Conservation (phyloP, 2,329 filamentous ascomycete genomes). For the Coniosporium uncinatum region DNA sequence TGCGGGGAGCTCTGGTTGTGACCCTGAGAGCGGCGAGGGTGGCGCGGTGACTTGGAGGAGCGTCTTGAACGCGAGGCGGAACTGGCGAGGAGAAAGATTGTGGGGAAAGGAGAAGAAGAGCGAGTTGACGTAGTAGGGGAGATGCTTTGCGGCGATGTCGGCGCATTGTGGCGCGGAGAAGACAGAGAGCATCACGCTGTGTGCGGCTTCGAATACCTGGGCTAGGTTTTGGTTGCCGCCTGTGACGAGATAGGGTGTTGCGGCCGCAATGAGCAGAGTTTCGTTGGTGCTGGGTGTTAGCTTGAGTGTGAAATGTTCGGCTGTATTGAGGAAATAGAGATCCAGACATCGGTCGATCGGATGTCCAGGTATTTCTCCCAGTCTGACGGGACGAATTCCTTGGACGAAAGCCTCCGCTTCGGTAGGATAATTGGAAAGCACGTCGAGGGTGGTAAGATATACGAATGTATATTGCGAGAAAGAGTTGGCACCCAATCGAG, state of each 20-base stretch:
- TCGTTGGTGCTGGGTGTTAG: constrained; percentile 65
- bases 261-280: constrained; percentile 66
- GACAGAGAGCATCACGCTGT: constrained; percentile 75
- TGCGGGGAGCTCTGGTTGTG: constrained; percentile 73
- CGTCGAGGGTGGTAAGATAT: constrained; percentile 77
- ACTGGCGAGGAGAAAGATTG: constrained; percentile 77
- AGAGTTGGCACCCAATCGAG: constrained; percentile 62
- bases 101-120: constrained; percentile 75
- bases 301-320: constrained; percentile 74
- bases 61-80: constrained; percentile 83
- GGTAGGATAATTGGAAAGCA: constrained; percentile 64
- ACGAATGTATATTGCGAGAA: constrained; percentile 86
- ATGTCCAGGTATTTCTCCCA: constrained; percentile 52
- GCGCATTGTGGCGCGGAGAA: constrained; percentile 77
- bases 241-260: constrained; percentile 66
- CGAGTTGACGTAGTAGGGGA: constrained; percentile 80
- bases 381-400: constrained; percentile 50
- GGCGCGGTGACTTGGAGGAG: constrained; percentile 78
- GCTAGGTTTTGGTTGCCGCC: constrained; percentile 51
- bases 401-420: constrained; percentile 62
- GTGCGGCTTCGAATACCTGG: constrained; percentile 82
- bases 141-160: constrained; percentile 58
- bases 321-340: constrained; percentile 82
- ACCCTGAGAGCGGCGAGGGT: constrained; percentile 67
- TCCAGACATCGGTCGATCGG: constrained; percentile 70